Conservation (phyloP, 768 basidiomycete species). For the Serendipita sp. region DNA sequence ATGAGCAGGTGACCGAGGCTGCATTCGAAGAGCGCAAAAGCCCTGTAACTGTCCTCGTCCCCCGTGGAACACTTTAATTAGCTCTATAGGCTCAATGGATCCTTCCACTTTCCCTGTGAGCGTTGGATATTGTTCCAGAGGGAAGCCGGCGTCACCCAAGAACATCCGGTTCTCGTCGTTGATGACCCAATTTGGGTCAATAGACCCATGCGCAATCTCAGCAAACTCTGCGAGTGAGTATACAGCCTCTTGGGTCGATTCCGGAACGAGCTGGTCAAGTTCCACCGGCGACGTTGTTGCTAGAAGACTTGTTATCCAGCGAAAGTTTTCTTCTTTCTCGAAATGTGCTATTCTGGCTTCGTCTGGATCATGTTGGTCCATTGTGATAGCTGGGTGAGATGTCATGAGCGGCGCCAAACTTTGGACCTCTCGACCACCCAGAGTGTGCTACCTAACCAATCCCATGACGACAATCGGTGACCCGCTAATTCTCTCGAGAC, state of each 20-base stretch:
- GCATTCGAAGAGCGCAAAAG: conserved; percentile 28
- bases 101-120: background rate
- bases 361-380: background rate
- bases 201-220: conserved; percentile 30
- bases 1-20: background rate
- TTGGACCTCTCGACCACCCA: background rate
- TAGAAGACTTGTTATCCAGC: conserved; percentile 33
- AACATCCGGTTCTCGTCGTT: conserved; percentile 10
- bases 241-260: conserved; percentile 25
- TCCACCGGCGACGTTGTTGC: conserved; percentile 29
- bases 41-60: conserved; percentile 28
- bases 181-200: conserved; percentile 27
- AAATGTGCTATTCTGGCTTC: background rate
- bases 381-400: background rate
- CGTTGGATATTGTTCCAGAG: conserved; percentile 31
- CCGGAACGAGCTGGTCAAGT: conserved; percentile 22
- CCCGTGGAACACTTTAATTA: conserved; percentile 25
- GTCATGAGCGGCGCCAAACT: too few relatives aligned
- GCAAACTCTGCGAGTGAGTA: conserved; percentile 36
- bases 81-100: conserved; percentile 21
- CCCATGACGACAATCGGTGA: background rate
- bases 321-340: conserved; percentile 39
- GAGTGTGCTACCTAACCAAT: background rate
- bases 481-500: background rate
- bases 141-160: conserved; percentile 28